These are phyloP conservation scores for Exophiala sp. DNA, from an alignment of 2,329 filamentous ascomycete species.

Conservation along the genomic window DNA sequence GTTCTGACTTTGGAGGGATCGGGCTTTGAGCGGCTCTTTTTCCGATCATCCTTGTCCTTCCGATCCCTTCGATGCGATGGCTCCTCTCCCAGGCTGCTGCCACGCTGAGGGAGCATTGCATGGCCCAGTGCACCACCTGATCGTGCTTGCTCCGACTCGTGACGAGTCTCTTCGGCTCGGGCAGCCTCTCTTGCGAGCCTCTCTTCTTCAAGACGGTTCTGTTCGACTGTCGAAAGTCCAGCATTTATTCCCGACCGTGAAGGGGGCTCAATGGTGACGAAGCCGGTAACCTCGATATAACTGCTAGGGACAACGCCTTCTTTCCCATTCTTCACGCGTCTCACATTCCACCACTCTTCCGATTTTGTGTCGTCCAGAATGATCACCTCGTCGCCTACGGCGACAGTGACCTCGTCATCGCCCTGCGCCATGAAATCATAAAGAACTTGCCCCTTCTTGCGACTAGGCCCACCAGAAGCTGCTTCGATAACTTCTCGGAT, in stretches of 20 bases:
- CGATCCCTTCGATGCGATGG: constrained; percentile 65
- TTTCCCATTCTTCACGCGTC: constrained; percentile 81
- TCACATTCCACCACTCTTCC: constrained; percentile 98
- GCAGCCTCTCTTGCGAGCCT: constrained; percentile 74
- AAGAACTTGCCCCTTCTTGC: constrained; percentile 78
- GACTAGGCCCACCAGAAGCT: constrained; percentile 55
- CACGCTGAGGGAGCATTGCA: constrained; percentile 69
- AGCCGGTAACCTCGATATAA: constrained; percentile 83
- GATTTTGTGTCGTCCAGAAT: constrained; percentile 85
- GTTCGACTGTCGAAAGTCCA: constrained; percentile 65
- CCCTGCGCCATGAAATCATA: constrained; percentile 97
- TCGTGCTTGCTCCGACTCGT: constrained; percentile 43
- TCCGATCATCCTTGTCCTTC: constrained; percentile 48
- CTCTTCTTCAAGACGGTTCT: constrained; percentile 73
- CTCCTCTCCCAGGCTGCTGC: constrained; percentile 67
- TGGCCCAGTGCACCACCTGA: constrained; percentile 61
- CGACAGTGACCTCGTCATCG: constrained; percentile 91
- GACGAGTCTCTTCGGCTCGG: constrained; percentile 53
- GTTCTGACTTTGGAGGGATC: constrained; percentile 76
- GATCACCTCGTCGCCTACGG: constrained; percentile 81
- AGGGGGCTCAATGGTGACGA: constrained; percentile 48
- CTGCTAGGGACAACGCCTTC: constrained; percentile 95
- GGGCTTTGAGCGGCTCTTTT: constrained; percentile 62
- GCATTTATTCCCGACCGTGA: constrained; percentile 53
- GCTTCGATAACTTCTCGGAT: constrained; percentile 81